Base-by-base conservation (phyloP, 163 green algal species). In the Prototheca cutis region DNA sequence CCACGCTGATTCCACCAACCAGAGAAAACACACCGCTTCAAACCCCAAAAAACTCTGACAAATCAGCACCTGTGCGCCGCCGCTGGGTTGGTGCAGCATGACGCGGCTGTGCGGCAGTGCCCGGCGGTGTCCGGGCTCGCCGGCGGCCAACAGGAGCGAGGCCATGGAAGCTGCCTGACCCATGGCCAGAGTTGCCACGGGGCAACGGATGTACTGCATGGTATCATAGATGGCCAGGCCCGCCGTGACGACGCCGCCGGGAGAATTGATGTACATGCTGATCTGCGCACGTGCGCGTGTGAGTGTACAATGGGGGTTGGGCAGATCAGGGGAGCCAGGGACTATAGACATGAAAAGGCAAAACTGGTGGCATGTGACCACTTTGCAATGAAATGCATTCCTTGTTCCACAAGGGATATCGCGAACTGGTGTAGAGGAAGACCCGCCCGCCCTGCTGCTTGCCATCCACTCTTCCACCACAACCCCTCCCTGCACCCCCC, bases 161-260 rank as follows among this genome's bases (percentile, higher is more conserved):
- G 81, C 92, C 92, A 98, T 98, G 36, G 77, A 91, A 8, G 80
- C 80, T 6, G 90, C 90, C 66, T 98, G 91, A 0, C 91, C 91
- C 7, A 90, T 53, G 25, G 80, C 85, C 6, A 90, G 66, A 0
- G 85, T 93, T 40, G 54, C 65, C 27, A 90, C 74, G 21, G 80
- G 80, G 62, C 80, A 89, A 23, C 67, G 63, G 34, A 97, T 84
- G 71, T 96, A 95, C 79, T 91, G 74, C 90, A 98, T 98, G 2
- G 90, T 97, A 72, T 99, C 92, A 55, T 99, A 99, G 13, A 99
- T 96, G 6, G 91, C 93, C 40, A 98, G 68, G 2, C 92, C 92
- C 4, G 90, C 77, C 4, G 87, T 97, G 29, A 98, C 93, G 3
- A 90, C 70, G 10, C 92, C 92, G 0, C 92, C 92, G 0, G 85